Evolutionary conservation across 2,329 filamentous ascomycete species (phyloP).

Genomic region (Colletotrichum cereale): DNA sequence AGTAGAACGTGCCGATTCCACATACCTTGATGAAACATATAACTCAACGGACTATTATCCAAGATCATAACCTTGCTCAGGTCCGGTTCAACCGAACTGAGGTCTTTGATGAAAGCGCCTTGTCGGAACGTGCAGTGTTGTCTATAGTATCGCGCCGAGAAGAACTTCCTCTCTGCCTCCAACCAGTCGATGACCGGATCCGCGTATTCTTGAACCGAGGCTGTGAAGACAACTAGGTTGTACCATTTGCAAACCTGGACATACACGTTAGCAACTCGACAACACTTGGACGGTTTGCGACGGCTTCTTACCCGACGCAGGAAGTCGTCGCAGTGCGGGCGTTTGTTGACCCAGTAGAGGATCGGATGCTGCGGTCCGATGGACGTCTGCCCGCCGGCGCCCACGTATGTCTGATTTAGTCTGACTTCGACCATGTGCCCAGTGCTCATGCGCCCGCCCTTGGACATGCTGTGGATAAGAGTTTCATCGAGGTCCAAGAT

Average conservation of each 20-base stretch:
- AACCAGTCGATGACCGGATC: constrained; percentile 99
- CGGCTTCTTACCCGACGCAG: constrained; percentile 75
- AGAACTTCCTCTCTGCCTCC: constrained; percentile 96
- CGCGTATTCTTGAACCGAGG: constrained; percentile 97
- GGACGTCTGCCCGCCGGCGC: constrained; percentile 73
- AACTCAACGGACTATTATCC: constrained; percentile 98
- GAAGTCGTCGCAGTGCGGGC: constrained; percentile 97
- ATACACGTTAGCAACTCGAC: constrained; percentile 9
- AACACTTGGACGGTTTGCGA: background rate
- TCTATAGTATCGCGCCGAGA: constrained; percentile 91
- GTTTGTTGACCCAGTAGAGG: constrained; percentile 98
- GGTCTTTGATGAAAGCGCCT: constrained; percentile 97
- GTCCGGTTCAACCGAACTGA: constrained; percentile 95
- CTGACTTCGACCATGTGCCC: constrained; percentile 99
- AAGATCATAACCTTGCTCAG: constrained; percentile 98
- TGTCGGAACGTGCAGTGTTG: constrained; percentile 98
- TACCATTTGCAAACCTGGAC: constrained; percentile 93
- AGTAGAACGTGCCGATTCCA: constrained; percentile 24
- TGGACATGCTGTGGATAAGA: constrained; percentile 97
- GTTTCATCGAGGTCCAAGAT: constrained; percentile 98
- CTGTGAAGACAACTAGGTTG: constrained; percentile 96
- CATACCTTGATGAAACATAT: constrained; percentile 97
- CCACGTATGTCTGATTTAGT: constrained; percentile 78
- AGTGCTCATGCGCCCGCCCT: constrained; percentile 93
- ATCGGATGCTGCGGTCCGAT: constrained; percentile 93